Base-by-base conservation (phyloP, 192 early-diverging fungal species). In the Entomortierella chlamydospora region DNA sequence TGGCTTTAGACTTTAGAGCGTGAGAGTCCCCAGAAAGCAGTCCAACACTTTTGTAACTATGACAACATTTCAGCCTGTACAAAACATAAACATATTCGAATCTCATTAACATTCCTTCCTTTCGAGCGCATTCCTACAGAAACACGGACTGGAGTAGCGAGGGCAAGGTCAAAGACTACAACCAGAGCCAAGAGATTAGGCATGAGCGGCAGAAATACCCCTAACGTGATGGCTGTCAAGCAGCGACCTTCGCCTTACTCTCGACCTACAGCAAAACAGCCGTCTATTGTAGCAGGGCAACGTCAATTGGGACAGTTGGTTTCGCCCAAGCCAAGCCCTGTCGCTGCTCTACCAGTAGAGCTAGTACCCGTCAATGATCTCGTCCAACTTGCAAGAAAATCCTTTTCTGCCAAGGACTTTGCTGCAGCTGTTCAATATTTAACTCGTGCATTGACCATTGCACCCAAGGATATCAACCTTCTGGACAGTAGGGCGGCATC, bases 401-500 rank as follows among this genome's bases (percentile, higher is more conserved):
- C 74, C 7, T 78, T 70, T 26, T 69, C 74, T 33, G 33, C 47
- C 8, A 78, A 70, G 55, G 74, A 78, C 6, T 78, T 78, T 43
- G 47, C 7, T 20, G 45, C 53, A 0, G 53, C 74, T 1, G 26
- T 70, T 15, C 60, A 64, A 0, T 68, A 51, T 37, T 67, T 78
- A 8, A 37, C 74, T 1, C 58, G 61, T 25, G 74, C 74, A 18
- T 34, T 78, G 47, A 43, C 29, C 1, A 45, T 78, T 56, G 74
- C 56, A 2, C 74, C 74, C 43, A 64, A 50, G 47, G 58, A 78
- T 50, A 78, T 78, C 61, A 78, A 78, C 57, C 61, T 78, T 1
- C 54, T 78, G 18, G 74, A 78, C 61, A 78, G 74, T 30, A 51
- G 74, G 22, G 74, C 74, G n/a, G 67, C 74, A 0, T 70, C 54